Evolutionary conservation across 176 grass and related monocot genomes (phyloP).

Genomic region (Eleusine indica): DNA sequence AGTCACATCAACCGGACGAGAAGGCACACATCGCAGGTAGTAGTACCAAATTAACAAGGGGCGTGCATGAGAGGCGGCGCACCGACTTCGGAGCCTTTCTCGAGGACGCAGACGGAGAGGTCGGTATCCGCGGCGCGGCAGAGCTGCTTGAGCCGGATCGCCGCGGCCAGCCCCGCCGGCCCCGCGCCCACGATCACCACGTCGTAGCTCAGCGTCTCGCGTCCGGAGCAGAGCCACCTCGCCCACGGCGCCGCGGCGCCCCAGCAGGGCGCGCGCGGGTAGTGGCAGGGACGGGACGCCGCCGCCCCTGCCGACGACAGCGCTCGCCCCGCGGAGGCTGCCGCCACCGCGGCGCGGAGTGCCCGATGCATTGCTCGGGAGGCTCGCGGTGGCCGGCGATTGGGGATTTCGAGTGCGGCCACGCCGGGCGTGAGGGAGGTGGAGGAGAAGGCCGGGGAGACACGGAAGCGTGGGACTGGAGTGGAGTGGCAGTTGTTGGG

Average conservation of each 20-base stretch:
- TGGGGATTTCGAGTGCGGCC: neutral
- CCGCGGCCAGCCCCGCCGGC: constrained; percentile 81
- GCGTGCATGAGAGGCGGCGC: neutral
- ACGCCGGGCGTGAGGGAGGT: neutral
- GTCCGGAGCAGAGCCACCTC: constrained; percentile 46
- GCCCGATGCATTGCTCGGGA: constrained; percentile 43
- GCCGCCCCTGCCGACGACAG: neutral
- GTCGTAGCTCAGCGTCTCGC: constrained; percentile 83
- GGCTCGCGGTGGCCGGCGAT: neutral
- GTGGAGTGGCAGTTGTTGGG: constrained; percentile 15
- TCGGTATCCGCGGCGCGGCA: constrained; percentile 74
- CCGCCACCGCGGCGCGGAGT: constrained; percentile 30
- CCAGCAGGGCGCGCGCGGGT: constrained; percentile 20
- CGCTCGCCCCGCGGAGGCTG: neutral
- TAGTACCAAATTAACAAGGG: neutral
- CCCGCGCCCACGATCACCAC: constrained; percentile 85
- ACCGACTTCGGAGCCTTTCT: constrained; percentile 96
- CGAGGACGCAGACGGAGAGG: constrained; percentile 86
- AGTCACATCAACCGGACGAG: neutral
- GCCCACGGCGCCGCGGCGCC: constrained; percentile 23
- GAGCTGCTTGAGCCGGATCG: constrained; percentile 87
- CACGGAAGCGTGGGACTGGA: constrained; percentile 42
- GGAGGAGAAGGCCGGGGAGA: constrained; percentile 24
- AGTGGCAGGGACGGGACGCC: neutral
- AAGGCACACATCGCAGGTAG: neutral